phyloP scores from a whole-genome alignment of 2,329 filamentous ascomycete genomes.

The Ramularia collo-cygni region DNA sequence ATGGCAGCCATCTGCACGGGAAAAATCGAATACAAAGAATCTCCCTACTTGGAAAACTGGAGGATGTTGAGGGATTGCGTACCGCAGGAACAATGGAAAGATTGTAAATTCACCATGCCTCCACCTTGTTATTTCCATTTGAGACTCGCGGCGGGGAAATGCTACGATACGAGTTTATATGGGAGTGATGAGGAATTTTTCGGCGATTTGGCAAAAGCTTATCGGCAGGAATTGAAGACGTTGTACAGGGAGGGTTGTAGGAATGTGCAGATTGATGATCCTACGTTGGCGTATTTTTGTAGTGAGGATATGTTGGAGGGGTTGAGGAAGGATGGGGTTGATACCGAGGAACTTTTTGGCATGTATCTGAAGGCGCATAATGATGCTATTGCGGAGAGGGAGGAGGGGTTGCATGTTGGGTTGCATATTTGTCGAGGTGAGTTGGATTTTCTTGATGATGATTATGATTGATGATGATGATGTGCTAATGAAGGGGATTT shows the following conservation, averaged over 20 bases:
- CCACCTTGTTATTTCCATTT: constrained; percentile 34
- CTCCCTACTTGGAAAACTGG: constrained; percentile 33
- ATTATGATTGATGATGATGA: background rate
- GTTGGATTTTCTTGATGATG: background rate
- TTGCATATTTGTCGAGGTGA: constrained; percentile 34
- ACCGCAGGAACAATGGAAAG: constrained; percentile 29
- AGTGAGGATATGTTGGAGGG: constrained; percentile 32
- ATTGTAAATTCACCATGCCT: constrained; percentile 35
- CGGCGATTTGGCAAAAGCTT: constrained; percentile 30
- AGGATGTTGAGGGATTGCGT: constrained; percentile 28
- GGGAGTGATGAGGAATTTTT: constrained; percentile 31
- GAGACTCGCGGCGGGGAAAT: constrained; percentile 30
- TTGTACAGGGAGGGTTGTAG: constrained; percentile 30
- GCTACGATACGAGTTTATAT: constrained; percentile 30
- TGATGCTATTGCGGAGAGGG: constrained; percentile 29
- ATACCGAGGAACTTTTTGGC: constrained; percentile 32
- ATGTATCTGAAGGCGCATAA: constrained; percentile 34
- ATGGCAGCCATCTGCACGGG: constrained; percentile 33
- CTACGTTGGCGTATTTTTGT: constrained; percentile 35
- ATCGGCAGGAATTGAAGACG: constrained; percentile 32
- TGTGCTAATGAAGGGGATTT: background rate
- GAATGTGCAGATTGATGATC: constrained; percentile 34
- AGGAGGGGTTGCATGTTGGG: constrained; percentile 32
- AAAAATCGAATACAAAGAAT: constrained; percentile 31
- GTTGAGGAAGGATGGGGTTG: constrained; percentile 30